A percentile compares a stretch with the other conserved stretches of the same genome.
These are phyloP conservation scores for Globisporangium solare DNA, from an alignment of 352 stramenopile genomes.

Conservation along the genomic window DNA sequence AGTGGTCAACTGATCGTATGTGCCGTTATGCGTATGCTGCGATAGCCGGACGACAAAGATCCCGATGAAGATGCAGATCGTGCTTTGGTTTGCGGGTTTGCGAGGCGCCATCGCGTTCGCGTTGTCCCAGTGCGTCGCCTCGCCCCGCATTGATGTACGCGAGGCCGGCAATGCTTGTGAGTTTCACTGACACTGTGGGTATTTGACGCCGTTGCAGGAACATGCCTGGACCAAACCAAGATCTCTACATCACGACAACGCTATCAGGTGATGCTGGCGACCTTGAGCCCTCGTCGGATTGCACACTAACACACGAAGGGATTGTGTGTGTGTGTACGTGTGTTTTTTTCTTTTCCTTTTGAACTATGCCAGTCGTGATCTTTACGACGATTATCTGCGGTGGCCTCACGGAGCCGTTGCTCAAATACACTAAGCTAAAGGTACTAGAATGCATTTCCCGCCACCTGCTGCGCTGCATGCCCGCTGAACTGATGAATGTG, in stretches of 20 bases:
- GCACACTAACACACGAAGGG: no score
- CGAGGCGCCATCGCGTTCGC: conserved; percentile 82
- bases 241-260: conserved; percentile 78
- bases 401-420: conserved; percentile 84
- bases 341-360: no score
- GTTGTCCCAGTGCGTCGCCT: conserved; percentile 64
- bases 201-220: conserved; percentile 39
- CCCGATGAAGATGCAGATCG: conserved; percentile 88
- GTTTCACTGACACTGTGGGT: no score
- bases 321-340: no score
- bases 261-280: conserved; percentile 32
- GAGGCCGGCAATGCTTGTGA: neutral
- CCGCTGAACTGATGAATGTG: neutral
- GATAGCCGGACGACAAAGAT: conserved; percentile 57
- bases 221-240: conserved; percentile 92
- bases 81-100: conserved; percentile 91
- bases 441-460: conserved; percentile 13
- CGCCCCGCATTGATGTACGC: no score
- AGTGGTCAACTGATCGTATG: neutral
- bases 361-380: conserved; percentile 87
- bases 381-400: conserved; percentile 96
- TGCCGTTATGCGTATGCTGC: neutral
- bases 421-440: conserved; percentile 78
- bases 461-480: neutral
- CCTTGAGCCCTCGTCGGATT: neutral